Evolutionary conservation across 2,329 filamentous ascomycete genomes (phyloP).

Genomic region (Metarhizium album): DNA sequence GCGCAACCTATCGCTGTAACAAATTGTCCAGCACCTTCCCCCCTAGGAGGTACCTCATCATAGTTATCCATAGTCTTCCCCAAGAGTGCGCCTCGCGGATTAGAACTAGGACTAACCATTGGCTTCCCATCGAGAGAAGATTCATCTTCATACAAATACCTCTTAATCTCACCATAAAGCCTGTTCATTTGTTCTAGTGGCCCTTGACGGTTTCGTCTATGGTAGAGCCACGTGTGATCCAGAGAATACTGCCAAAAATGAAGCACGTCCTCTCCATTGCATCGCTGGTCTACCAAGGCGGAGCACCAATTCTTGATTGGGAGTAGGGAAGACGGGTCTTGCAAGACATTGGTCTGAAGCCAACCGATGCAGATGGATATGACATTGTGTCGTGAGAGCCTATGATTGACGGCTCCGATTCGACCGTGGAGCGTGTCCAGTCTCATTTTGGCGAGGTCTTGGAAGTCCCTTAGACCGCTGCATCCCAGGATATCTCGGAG

Average conservation of each 20-base stretch:
- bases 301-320: conserved; percentile 4
- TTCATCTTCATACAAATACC: background rate
- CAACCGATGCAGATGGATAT: conserved; percentile 17
- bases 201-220: background rate
- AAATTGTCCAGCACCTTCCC: background rate
- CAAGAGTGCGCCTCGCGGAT: background rate
- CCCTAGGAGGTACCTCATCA: background rate
- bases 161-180: background rate
- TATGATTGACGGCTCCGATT: conserved; percentile 5
- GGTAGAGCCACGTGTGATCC: background rate
- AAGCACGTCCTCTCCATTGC: background rate
- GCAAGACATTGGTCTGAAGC: conserved; percentile 14
- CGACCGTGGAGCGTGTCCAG: conserved; percentile 15
- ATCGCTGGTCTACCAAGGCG: background rate
- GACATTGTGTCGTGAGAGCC: conserved; percentile 9
- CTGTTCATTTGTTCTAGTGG: background rate
- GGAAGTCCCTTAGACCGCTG: conserved; percentile 11
- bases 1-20: background rate
- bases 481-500: conserved; percentile 14
- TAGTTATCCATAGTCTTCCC: background rate
- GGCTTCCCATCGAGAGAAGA: background rate
- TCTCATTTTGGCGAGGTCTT: conserved; percentile 14
- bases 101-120: background rate
- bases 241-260: background rate
- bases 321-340: background rate